A percentile compares a stretch with the other conserved stretches of the same genome.
Conservation (phyloP, 768 basidiomycete genomes). For the Ramaria rubella region DNA sequence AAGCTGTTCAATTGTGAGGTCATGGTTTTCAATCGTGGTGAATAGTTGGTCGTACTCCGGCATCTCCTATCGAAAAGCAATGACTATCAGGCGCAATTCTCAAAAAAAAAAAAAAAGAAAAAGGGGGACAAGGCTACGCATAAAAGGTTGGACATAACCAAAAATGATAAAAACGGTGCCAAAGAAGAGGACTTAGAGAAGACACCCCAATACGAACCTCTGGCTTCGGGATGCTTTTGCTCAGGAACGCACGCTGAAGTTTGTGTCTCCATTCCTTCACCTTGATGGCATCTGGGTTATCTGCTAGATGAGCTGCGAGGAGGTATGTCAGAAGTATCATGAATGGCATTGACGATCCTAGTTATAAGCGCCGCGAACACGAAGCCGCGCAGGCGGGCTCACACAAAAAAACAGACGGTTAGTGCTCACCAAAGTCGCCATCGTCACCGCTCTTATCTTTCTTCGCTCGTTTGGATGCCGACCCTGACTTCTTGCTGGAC, state of each 20-base stretch:
- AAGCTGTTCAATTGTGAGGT: slow-evolving; percentile 75
- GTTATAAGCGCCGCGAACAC: no score
- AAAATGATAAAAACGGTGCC: not conserved
- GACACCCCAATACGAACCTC: slow-evolving; percentile 36
- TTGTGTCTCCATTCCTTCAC: slow-evolving; percentile 91
- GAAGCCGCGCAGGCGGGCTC: no score
- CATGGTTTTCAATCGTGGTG: slow-evolving; percentile 67
- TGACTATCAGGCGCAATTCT: not conserved
- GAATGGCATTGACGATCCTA: not conserved
- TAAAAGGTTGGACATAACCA: no score
- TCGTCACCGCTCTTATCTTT: slow-evolving; percentile 53
- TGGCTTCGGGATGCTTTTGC: slow-evolving; percentile 49
- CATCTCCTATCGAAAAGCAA: slow-evolving; percentile 57
- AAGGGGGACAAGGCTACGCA: no score
- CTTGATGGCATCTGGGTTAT: slow-evolving; percentile 58
- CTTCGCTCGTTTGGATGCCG: slow-evolving; percentile 50
- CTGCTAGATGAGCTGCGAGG: slow-evolving; percentile 35
- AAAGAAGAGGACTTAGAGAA: not conserved
- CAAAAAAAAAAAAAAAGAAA: no score
- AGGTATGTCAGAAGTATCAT: not conserved
- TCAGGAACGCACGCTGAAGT: slow-evolving; percentile 81
- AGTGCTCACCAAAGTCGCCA: slow-evolving; percentile 49
- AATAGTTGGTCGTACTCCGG: slow-evolving; percentile 63
- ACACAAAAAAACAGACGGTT: slow-evolving; percentile 1
- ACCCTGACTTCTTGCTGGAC: slow-evolving; percentile 47